Percentiles rank a stretch among this genome's conserved stretches.
These are phyloP conservation scores for Microcyclosporella mali DNA, from an alignment of 2,329 filamentous ascomycete species.

Conservation along the genomic window DNA sequence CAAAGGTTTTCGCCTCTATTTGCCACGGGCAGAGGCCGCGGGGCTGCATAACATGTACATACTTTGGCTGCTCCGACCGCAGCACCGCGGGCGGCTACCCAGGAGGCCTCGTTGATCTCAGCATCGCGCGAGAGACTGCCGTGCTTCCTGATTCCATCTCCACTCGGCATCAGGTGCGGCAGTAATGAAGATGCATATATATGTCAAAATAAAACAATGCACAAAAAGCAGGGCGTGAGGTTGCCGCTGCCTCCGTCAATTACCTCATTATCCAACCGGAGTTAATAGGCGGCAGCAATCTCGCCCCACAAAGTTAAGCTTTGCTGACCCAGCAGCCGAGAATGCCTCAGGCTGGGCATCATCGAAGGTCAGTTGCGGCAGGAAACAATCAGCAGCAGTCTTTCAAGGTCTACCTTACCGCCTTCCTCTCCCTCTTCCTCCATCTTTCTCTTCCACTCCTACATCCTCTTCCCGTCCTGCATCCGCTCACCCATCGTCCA, in stretches of 20 bases:
- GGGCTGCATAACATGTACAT: conserved; percentile 14
- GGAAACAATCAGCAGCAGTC: not conserved
- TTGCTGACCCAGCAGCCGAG: too few relatives aligned
- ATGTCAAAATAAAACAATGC: not conserved
- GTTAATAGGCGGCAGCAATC: too few relatives aligned
- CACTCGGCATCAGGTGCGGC: conserved; percentile 3
- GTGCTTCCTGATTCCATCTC: conserved; percentile 32
- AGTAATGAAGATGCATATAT: not conserved
- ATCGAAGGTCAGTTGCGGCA: too few relatives aligned
- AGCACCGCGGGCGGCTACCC: conserved; percentile 65
- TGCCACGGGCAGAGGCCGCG: too few relatives aligned
- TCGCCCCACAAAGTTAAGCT: too few relatives aligned
- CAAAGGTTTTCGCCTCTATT: conserved; percentile 7
- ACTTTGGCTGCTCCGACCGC: conserved; percentile 60
- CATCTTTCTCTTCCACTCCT: not conserved
- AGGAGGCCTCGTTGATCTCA: conserved; percentile 64
- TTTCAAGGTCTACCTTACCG: too few relatives aligned
- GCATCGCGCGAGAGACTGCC: conserved; percentile 54
- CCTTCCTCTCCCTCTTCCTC: not conserved
- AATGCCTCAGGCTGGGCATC: too few relatives aligned
- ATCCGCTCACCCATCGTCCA: not conserved
- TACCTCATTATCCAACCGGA: too few relatives aligned
- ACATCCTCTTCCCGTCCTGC: conserved; percentile 3
- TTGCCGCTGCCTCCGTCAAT: too few relatives aligned
- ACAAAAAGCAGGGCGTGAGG: not conserved